Evolutionary conservation across 2,329 filamentous ascomycete genomes (phyloP).

Genomic region (Pseudophaeomoniella oleicola): DNA sequence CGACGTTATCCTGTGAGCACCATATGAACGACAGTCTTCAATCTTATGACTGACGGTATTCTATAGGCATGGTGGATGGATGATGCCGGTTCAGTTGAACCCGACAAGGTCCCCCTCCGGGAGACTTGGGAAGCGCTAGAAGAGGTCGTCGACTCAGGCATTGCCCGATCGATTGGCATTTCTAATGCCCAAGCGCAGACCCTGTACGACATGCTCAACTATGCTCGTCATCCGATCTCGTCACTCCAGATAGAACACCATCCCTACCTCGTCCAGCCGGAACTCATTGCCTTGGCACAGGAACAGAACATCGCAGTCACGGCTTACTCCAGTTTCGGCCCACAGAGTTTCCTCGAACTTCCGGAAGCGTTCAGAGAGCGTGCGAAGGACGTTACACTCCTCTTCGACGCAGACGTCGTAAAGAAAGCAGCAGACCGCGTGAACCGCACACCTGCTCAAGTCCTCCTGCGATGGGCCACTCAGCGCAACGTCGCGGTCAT

Average conservation of each 20-base stretch:
- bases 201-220: slow-evolving; percentile 65
- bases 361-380: too few species aligned
- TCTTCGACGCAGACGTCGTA: slow-evolving; percentile 57
- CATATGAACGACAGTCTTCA: too few species aligned
- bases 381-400: slow-evolving; percentile 49
- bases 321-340: slow-evolving; percentile 74
- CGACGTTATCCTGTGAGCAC: slow-evolving; percentile 78
- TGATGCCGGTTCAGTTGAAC: slow-evolving; percentile 46
- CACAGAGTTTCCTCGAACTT: slow-evolving; percentile 67
- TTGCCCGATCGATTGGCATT: slow-evolving; percentile 62
- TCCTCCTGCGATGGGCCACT: slow-evolving; percentile 76
- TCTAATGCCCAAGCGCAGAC: slow-evolving; percentile 71
- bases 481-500: slow-evolving; percentile 71
- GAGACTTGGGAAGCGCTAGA: slow-evolving; percentile 78
- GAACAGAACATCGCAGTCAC: slow-evolving; percentile 59
- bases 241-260: slow-evolving; percentile 83
- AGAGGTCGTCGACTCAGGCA: slow-evolving; percentile 50
- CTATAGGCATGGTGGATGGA: slow-evolving; percentile 55
- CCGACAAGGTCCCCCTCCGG: slow-evolving; percentile 57
- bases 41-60: too few species aligned
- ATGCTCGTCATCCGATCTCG: slow-evolving; percentile 59
- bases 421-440: slow-evolving; percentile 53
- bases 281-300: slow-evolving; percentile 56
- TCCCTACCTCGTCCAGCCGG: slow-evolving; percentile 67
- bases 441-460: slow-evolving; percentile 60